phyloP scores from a whole-genome alignment of 495 filamentous ascomycete species.

The Neurospora sp. region DNA sequence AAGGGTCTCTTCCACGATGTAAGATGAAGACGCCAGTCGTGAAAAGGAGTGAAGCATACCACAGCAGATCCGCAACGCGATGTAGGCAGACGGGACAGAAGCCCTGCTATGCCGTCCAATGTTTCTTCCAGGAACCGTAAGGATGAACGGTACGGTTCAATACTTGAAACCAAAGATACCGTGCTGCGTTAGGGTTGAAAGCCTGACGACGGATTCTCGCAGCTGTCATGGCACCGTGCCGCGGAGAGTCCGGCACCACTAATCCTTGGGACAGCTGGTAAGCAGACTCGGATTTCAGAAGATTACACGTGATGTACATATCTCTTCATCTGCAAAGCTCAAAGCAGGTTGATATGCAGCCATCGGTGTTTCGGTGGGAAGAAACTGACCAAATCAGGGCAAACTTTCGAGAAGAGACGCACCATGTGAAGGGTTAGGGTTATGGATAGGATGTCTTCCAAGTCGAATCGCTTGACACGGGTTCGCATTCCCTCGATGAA shows the following conservation, averaged over 20 bases:
- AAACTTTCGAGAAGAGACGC: background rate
- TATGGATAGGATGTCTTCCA: background rate
- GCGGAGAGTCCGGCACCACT: background rate
- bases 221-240: background rate
- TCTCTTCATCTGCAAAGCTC: background rate
- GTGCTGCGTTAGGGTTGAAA: background rate
- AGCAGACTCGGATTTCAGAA: background rate
- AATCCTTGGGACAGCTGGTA: background rate
- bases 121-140: background rate
- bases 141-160: too few relatives aligned
- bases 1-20: background rate
- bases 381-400: background rate
- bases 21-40: background rate
- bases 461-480: too few relatives aligned
- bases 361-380: background rate
- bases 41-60: background rate
- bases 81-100: background rate
- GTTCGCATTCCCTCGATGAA: background rate
- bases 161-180: background rate
- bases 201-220: background rate
- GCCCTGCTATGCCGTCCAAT: background rate
- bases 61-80: background rate
- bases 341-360: background rate
- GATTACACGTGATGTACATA: background rate
- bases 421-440: background rate